phyloP scores from a whole-genome alignment of 257 asterid genomes.

The Forsythia viridissima region DNA sequence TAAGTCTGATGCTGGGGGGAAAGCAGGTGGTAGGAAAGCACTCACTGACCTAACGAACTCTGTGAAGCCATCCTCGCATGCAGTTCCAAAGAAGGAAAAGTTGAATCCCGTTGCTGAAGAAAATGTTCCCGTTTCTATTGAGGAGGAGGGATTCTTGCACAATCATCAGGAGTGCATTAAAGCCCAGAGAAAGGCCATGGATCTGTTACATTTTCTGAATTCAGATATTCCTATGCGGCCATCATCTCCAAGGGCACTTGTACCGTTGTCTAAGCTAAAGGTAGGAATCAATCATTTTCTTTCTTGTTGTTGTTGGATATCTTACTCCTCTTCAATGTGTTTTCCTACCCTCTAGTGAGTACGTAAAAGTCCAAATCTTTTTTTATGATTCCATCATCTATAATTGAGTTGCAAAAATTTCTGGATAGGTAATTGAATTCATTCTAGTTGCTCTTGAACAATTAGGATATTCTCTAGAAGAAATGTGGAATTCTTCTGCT shows the following conservation, averaged over 20 bases:
- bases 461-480: too few species aligned
- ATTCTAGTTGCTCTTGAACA: too few species aligned
- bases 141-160: slow-evolving; percentile 72
- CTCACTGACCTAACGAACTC: slow-evolving; percentile 83
- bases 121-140: slow-evolving; percentile 31
- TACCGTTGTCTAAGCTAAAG: slow-evolving; percentile 36
- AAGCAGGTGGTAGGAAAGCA: slow-evolving; percentile 64
- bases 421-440: too few species aligned
- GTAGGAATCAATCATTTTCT: slow-evolving; percentile 26
- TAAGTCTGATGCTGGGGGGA: slow-evolving; percentile 52
- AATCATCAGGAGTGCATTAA: slow-evolving; percentile 72
- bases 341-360: too few species aligned
- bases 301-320: neutral
- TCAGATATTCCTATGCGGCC: slow-evolving; percentile 28
- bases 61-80: slow-evolving; percentile 47
- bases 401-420: too few species aligned
- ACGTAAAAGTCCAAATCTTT: neutral
- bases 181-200: slow-evolving; percentile 51
- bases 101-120: slow-evolving; percentile 40
- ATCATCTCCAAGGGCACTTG: slow-evolving; percentile 36
- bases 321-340: neutral
- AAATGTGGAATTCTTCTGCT: neutral
- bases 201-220: slow-evolving; percentile 22
- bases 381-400: neutral
- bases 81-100: slow-evolving; percentile 41